Evolutionary conservation across 2,329 filamentous ascomycete genomes (phyloP).

Genomic region (Magnaporthales sp.): DNA sequence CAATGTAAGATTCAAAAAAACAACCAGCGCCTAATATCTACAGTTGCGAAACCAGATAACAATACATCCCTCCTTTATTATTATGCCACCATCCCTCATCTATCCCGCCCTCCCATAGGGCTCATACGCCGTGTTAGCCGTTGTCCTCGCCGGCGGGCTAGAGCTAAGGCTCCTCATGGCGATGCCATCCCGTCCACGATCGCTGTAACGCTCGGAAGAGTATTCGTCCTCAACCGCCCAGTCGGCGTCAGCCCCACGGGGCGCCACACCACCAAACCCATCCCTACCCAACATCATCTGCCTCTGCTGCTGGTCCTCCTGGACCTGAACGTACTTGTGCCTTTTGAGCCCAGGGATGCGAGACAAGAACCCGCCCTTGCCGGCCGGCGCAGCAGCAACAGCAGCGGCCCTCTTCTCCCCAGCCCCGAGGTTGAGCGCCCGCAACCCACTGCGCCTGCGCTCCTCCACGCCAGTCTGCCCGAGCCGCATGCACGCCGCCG

Average conservation of each 20-base stretch:
- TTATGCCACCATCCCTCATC: no score
- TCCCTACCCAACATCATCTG: neutral
- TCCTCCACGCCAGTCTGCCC: conserved; percentile 2
- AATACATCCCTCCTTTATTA: no score
- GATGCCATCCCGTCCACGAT: neutral
- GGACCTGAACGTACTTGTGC: conserved; percentile 23
- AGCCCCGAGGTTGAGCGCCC: neutral
- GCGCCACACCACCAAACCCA: neutral
- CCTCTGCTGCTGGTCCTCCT: conserved; percentile 14
- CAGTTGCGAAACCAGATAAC: no score
- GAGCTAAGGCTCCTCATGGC: neutral
- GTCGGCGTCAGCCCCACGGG: conserved; percentile 3
- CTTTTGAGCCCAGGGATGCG: conserved; percentile 16
- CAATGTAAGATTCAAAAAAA: no score
- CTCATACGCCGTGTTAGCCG: conserved; percentile 2
- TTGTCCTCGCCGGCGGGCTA: neutral
- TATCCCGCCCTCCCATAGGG: conserved; percentile 3
- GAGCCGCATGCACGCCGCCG: conserved; percentile 11
- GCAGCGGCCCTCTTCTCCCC: neutral
- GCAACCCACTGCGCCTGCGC: neutral
- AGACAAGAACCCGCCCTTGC: conserved; percentile 10
- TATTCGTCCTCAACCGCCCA: conserved; percentile 5
- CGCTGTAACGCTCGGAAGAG: neutral
- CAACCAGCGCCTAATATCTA: no score
- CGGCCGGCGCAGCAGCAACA: neutral